Evolutionary conservation across 179 eudicot genomes (phyloP).

Genomic region (Silene vulgaris): DNA sequence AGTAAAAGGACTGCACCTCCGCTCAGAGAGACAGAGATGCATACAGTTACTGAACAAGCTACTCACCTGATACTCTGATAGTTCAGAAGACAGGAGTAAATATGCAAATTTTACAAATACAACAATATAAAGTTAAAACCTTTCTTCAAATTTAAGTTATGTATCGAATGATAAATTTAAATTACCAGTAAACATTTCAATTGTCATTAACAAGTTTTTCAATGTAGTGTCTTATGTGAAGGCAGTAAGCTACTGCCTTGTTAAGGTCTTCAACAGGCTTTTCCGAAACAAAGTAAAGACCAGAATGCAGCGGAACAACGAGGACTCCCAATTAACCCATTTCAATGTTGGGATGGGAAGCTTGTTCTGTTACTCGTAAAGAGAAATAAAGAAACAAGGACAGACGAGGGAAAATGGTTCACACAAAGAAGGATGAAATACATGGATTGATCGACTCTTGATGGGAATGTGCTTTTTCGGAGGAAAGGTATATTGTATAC

Average conservation of each 20-base stretch:
- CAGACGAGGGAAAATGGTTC: background rate
- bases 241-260: conserved; percentile 2
- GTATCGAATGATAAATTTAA: conserved; percentile 22
- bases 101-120: conserved; percentile 2
- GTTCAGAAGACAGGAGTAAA: background rate
- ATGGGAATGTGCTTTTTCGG: conserved; percentile 16
- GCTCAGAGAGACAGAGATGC: too few relatives aligned
- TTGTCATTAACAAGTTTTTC: conserved; percentile 12
- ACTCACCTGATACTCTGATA: too few relatives aligned
- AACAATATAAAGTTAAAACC: background rate
- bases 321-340: background rate
- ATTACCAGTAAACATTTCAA: conserved; percentile 16
- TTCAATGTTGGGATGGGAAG: conserved; percentile 16
- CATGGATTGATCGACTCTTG: conserved; percentile 8
- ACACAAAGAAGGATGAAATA: conserved; percentile 3
- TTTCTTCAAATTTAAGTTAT: conserved; percentile 11
- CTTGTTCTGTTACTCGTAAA: conserved; percentile 12
- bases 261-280: conserved; percentile 17
- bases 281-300: conserved; percentile 1
- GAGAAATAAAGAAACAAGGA: background rate
- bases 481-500: background rate
- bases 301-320: conserved; percentile 14
- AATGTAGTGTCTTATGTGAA: background rate
- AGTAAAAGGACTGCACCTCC: too few relatives aligned
- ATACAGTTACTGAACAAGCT: too few relatives aligned